These are phyloP conservation scores for Hymenoscyphus linearis DNA, from an alignment of 2,329 filamentous ascomycete species.

Conservation along the genomic window DNA sequence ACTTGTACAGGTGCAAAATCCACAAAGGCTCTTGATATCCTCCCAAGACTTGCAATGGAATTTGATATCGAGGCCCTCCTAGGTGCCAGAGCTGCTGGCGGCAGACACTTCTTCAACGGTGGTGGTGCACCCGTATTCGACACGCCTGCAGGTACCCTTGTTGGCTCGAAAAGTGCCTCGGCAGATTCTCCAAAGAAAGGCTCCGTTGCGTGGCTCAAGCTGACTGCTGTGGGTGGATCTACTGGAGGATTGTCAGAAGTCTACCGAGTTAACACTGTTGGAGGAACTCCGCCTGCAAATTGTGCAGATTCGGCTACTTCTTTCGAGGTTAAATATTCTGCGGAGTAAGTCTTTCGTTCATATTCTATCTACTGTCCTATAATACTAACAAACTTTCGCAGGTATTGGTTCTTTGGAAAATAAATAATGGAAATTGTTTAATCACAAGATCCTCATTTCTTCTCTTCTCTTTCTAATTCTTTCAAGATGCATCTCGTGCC, in stretches of 20 bases:
- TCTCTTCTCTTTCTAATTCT: background rate
- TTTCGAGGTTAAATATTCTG: slow-evolving; percentile 75
- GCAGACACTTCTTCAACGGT: slow-evolving; percentile 77
- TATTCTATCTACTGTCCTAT: slow-evolving; percentile 30
- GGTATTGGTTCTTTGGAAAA: slow-evolving; percentile 29
- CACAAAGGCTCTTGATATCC: slow-evolving; percentile 57
- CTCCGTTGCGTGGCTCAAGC: slow-evolving; percentile 77
- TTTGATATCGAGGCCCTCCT: slow-evolving; percentile 51
- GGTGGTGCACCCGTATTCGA: slow-evolving; percentile 73
- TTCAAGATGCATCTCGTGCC: background rate
- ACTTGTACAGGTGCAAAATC: slow-evolving; percentile 70
- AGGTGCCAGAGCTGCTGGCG: slow-evolving; percentile 59
- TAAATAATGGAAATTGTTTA: background rate
- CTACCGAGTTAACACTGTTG: slow-evolving; percentile 79
- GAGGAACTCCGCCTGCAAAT: slow-evolving; percentile 67
- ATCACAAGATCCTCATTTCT: background rate
- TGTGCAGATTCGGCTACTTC: slow-evolving; percentile 59
- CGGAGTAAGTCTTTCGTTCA: slow-evolving; percentile 63
- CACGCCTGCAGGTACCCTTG: slow-evolving; percentile 8
- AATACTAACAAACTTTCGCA: slow-evolving; percentile 4
- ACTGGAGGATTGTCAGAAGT: slow-evolving; percentile 65
- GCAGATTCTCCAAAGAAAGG: too few species aligned
- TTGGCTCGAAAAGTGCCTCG: too few species aligned
- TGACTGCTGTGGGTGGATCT: slow-evolving; percentile 50
- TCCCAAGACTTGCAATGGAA: slow-evolving; percentile 64